These are phyloP conservation scores for Lepraria neglecta DNA, from an alignment of 495 filamentous ascomycete genomes.

Conservation along the genomic window DNA sequence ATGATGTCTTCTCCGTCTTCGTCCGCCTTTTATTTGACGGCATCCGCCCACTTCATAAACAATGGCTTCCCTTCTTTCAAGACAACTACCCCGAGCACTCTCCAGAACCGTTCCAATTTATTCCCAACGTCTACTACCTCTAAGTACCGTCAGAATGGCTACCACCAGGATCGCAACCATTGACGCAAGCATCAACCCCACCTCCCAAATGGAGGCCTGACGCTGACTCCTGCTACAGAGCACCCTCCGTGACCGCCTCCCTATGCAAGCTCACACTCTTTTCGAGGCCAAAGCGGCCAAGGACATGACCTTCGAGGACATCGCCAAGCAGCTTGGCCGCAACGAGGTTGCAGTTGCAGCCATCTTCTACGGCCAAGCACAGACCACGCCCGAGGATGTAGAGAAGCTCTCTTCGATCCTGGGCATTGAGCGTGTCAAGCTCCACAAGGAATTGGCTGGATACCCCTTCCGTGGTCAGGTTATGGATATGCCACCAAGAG, in stretches of 20 bases:
- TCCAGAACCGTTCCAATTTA: slow-evolving; percentile 9
- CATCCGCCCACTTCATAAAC: not conserved
- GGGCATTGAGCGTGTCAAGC: slow-evolving; percentile 47
- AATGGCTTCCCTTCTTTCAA: slow-evolving; percentile 13
- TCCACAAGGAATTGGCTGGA: slow-evolving; percentile 58
- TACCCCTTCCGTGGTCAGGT: slow-evolving; percentile 79
- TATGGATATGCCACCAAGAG: slow-evolving; percentile 88
- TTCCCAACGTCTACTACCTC: not conserved
- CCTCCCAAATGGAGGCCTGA: not conserved
- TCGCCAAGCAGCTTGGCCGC: slow-evolving; percentile 69
- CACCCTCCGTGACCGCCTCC: slow-evolving; percentile 48
- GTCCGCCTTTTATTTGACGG: not conserved
- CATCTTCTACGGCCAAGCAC: slow-evolving; percentile 90
- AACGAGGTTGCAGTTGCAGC: slow-evolving; percentile 88
- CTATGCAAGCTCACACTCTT: slow-evolving; percentile 63
- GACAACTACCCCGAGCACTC: slow-evolving; percentile 10
- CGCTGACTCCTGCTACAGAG: slow-evolving; percentile 19
- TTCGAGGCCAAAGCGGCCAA: slow-evolving; percentile 76
- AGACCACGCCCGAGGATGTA: slow-evolving; percentile 72
- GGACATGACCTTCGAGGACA: slow-evolving; percentile 72
- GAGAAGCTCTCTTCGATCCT: slow-evolving; percentile 63
- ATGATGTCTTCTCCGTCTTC: not conserved
- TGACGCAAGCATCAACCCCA: slow-evolving; percentile 23
- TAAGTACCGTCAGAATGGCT: slow-evolving; percentile 22
- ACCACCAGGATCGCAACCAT: slow-evolving; percentile 28